A percentile compares a stretch with the other conserved stretches of the same genome.
Evolutionary conservation across 805 yeast genomes (phyloP).

Genomic region (Candida arabinofermentans): DNA sequence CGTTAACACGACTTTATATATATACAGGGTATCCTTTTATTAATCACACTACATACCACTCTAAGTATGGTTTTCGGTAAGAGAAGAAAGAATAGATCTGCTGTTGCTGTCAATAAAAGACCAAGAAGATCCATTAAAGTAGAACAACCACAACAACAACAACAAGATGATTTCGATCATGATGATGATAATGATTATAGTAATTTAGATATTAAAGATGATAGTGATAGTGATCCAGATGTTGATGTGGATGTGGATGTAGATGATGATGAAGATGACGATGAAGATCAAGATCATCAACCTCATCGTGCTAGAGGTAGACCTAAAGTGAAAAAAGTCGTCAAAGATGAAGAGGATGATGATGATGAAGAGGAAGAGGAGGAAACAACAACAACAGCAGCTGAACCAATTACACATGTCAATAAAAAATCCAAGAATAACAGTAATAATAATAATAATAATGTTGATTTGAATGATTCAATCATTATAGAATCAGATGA

Average conservation of each 20-base stretch:
- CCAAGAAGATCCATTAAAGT: constrained; percentile 3
- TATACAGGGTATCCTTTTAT: too few species aligned
- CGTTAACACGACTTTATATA: too few species aligned
- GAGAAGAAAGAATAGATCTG: constrained; percentile 2
- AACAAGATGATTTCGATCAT: constrained; percentile 5
- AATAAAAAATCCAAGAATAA: too few species aligned
- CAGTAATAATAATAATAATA: too few species aligned
- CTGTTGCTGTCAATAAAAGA: constrained; percentile 1
- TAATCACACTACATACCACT: too few species aligned
- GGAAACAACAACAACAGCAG: constrained; percentile 31
- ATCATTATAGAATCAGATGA: constrained; percentile 69
- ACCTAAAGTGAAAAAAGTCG: constrained; percentile 23
- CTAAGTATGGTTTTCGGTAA: constrained; percentile 1
- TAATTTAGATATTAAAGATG: constrained; percentile 18
- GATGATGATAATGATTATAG: constrained; percentile 16
- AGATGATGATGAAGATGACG: constrained; percentile 15
- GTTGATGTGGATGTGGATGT: constrained; percentile 22
- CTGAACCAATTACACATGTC: constrained; percentile 14
- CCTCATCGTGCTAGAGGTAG: constrained; percentile 31
- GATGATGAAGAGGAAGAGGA: constrained; percentile 25
- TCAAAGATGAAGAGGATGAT: too few species aligned
- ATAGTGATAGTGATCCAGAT: constrained; percentile 6
- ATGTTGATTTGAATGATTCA: constrained; percentile 71
- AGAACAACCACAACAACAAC: neutral
- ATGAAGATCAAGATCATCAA: constrained; percentile 20